Evolutionary conservation across 2,329 filamentous ascomycete species (phyloP).

Genomic region (Trichocomaceae sp.): DNA sequence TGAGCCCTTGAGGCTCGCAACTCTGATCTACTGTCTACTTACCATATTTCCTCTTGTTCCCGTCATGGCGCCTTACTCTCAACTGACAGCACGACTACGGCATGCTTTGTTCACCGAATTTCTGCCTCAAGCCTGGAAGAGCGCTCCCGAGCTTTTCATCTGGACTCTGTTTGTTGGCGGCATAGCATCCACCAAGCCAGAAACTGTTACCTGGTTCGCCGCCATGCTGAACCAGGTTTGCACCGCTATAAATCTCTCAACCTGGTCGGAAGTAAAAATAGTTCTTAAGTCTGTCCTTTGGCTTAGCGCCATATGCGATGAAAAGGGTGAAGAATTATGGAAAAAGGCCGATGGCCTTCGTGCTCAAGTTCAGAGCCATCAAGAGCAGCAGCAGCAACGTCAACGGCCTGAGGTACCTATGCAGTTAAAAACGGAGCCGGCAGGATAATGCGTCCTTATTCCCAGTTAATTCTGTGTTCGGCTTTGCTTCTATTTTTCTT

Average conservation of each 20-base stretch:
- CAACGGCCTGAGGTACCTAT: constrained; percentile 1
- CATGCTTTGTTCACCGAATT: constrained; percentile 14
- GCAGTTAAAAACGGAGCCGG: constrained; percentile 1
- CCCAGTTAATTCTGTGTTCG: background rate
- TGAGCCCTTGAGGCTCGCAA: constrained; percentile 18
- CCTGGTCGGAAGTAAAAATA: constrained; percentile 17
- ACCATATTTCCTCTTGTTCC: constrained; percentile 21
- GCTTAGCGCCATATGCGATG: constrained; percentile 19
- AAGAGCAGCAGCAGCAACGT: constrained; percentile 7
- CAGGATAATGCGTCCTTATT: background rate
- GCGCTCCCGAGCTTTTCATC: constrained; percentile 16
- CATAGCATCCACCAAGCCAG: constrained; percentile 17
- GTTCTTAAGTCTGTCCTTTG: constrained; percentile 19
- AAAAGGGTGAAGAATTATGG: constrained; percentile 20
- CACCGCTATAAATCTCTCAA: constrained; percentile 13
- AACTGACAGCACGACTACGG: constrained; percentile 16
- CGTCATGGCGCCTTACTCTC: constrained; percentile 18
- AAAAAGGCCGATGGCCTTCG: constrained; percentile 10
- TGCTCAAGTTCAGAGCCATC: constrained; percentile 7
- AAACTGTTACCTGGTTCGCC: constrained; percentile 18
- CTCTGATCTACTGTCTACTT: constrained; percentile 19
- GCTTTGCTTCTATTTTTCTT: background rate
- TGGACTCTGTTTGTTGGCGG: constrained; percentile 20
- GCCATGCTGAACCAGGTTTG: constrained; percentile 16
- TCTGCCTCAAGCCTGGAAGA: constrained; percentile 14